Base-by-base conservation (phyloP, 306 rosid genomes). In the Acacia melanoxylon region DNA sequence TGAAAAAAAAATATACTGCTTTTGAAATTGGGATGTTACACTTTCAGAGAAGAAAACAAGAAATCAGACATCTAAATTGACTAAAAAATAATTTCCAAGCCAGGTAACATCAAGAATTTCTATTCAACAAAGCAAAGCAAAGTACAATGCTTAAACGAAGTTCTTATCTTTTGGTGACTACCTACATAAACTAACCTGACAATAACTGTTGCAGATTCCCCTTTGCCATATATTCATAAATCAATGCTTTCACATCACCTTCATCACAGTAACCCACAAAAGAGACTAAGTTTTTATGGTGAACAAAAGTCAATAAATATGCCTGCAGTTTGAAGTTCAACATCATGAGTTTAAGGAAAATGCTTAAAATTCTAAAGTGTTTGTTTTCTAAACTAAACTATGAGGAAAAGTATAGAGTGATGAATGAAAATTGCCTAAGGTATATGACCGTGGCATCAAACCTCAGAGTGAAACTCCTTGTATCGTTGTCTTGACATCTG, bases 251-350 rank as follows among this genome's bases (percentile, higher is more conserved):
- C 24, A 81, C 75, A n/a, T 81, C 80, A 44, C 80, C 85, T 76
- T 89, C 86, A 0, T 84, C 70, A 71, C 85, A 85, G 24, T 85
- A 85, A 20, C 88, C 86, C 22, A 84, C 49, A 27, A 84, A 87
- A 68, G 87, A 74, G 11, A 87, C 87, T 73, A 87, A 81, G 59
- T 89, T 87, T 85, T 84, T 87, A 11, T 91, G 90, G 71, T 91
- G 89, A 81, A 91, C 85, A 72, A 81, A 45, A 78, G 81, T 70
- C n/a, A 89, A 84, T 54, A 91, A 79, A 19, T 54, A 56, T 40
- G 74, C 91, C 92, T 91, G 86, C 62, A 76, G 13, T 27, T 74
- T 6, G 11, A 56, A 68, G 13, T 13, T 9, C 27, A 48, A 27
- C 14, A 5, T 25, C 10, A 35, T 68, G 16, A 10, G 9, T 68